Evolutionary conservation across 2,329 filamentous ascomycete species (phyloP), one percentile per base, ranked within the genome.

Genomic region (Colletotrichum navitas): DNA sequence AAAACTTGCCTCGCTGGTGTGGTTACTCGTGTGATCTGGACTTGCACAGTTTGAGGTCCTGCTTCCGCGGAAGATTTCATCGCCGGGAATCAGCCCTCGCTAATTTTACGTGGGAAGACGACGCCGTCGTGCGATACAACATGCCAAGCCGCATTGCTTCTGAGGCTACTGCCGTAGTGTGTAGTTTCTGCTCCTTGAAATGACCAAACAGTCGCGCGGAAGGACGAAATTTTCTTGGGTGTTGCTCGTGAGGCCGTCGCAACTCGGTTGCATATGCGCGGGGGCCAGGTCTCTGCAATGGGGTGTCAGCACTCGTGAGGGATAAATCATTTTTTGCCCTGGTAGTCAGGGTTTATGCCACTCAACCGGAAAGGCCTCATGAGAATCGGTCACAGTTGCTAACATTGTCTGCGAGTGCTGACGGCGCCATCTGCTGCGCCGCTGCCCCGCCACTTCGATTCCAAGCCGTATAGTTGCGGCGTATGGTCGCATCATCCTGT

Each of bases 81-180:
- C n/a, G n/a, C 12, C 21, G n/a, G 32, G n/a, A 36, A 39, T 21
- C 8, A 21, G 21, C 5, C 5, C 6, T 24, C 5, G 34, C 12
- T 26, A 36, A 29, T 10, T 29, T n/a, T 21, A 11, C 26, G 41
- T 16, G 26, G 14, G n/a, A 29, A 55, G 66, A 58, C 51, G 61
- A 41, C 29, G n/a, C n/a, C 39, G 24, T 65, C 18, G 45, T 32
- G 34, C 51, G n/a, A 60, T 54, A 49, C 59, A 26, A 66, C 14
- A 55, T 66, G 47, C 55, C 56, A 56, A 70, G 67, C 41, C 55
- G 67, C 39, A 61, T 43, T 49, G 5, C 43, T 41, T 34, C 55
- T 47, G 36, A 14, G 12, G 43, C 45, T 36, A 32, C n/a, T 43
- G 12, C 12, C 29, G 11, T 21, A 14, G 29, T 45, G n/a, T 10